Conservation (phyloP, 805 yeast genomes). For the Cyberlindnera saturnus region DNA sequence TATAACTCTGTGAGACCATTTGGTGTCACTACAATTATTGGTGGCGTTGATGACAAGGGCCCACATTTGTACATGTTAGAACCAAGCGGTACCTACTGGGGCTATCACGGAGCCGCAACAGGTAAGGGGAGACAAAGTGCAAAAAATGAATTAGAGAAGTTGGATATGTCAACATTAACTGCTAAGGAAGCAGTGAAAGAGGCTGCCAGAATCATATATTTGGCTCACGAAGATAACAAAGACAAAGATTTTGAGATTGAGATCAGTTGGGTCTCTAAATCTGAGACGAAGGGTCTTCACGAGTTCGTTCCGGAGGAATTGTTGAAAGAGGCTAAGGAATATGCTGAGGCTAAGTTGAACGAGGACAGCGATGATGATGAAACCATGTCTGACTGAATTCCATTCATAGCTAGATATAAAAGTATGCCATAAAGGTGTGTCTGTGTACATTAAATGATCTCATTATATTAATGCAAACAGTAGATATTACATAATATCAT, state of each 20-base stretch:
- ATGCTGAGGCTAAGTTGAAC: conserved; percentile 77
- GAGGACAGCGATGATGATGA: conserved; percentile 63
- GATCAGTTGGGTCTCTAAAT: conserved; percentile 76
- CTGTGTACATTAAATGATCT: neutral
- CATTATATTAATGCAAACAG: neutral
- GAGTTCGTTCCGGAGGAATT: conserved; percentile 74
- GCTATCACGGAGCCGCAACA: conserved; percentile 93
- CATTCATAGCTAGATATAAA: neutral
- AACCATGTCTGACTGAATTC: conserved; percentile 26
- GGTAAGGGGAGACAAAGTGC: conserved; percentile 99
- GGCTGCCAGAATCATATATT: conserved; percentile 88
- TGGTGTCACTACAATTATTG: conserved; percentile 88
- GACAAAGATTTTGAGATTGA: conserved; percentile 97
- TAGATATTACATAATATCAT: neutral
- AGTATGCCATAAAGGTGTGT: neutral
- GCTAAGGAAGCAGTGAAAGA: conserved; percentile 83
- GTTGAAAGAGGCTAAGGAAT: conserved; percentile 74
- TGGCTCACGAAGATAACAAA: conserved; percentile 96
- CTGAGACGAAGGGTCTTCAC: conserved; percentile 77
- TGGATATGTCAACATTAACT: conserved; percentile 59
- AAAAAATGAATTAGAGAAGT: conserved; percentile 89
- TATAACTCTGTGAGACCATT: conserved; percentile 97
- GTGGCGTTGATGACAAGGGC: conserved; percentile 89
- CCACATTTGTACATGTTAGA: conserved; percentile 94
- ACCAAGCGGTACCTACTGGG: conserved; percentile 97